A percentile compares a stretch with the other conserved stretches of the same genome.
Evolutionary conservation across 805 yeast species (phyloP).

Genomic region (Candida ipomoeae): DNA sequence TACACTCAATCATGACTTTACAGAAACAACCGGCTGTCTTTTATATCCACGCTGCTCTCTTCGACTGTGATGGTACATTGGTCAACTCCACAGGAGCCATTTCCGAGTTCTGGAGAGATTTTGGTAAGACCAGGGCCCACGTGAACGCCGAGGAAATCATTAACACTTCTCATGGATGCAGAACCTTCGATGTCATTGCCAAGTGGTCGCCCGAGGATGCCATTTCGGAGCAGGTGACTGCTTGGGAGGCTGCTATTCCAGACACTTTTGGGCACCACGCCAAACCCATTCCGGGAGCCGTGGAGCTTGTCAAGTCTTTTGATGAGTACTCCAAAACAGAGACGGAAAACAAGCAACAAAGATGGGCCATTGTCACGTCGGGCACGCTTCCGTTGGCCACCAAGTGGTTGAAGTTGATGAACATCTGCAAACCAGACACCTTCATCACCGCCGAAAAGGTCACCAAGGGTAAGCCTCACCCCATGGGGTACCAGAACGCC

Average conservation of each 20-base stretch:
- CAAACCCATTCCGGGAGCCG: conserved; percentile 74
- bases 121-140: conserved; percentile 62
- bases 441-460: conserved; percentile 84
- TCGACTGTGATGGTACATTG: conserved; percentile 86
- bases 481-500: conserved; percentile 73
- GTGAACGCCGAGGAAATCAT: conserved; percentile 68
- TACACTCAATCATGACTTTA: conserved; percentile 11
- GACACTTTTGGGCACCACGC: conserved; percentile 70
- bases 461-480: conserved; percentile 78
- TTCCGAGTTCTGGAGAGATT: conserved; percentile 76
- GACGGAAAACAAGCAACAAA: conserved; percentile 42
- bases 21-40: conserved; percentile 40
- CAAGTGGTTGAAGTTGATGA: conserved; percentile 69
- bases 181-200: conserved; percentile 74
- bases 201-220: conserved; percentile 75
- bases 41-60: conserved; percentile 49
- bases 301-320: conserved; percentile 53
- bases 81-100: conserved; percentile 81
- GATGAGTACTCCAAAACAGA: conserved; percentile 44
- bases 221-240: conserved; percentile 57
- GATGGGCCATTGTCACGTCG: conserved; percentile 87
- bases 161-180: conserved; percentile 74
- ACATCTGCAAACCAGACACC: conserved; percentile 58
- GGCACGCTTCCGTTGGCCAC: conserved; percentile 76
- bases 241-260: conserved; percentile 66